A percentile compares a stretch with the other conserved stretches of the same genome.
Conservation (phyloP, 352 stramenopile genomes). For the Hyaloperonospora arabidopsidis region DNA sequence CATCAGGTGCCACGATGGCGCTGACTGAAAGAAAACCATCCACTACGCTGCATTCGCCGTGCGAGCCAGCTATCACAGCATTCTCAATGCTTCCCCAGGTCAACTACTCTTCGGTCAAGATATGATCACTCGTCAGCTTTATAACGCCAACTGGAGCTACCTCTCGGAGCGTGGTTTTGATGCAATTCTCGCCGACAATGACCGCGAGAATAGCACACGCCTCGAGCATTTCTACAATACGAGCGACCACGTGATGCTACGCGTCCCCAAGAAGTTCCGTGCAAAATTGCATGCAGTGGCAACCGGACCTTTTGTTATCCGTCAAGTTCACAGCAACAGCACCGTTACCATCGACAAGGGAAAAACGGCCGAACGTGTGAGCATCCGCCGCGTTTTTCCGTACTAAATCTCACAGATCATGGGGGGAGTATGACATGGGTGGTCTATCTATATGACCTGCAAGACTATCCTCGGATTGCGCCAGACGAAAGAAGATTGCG, state of each 20-base stretch:
- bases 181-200: slow-evolving; percentile 2
- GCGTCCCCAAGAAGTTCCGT: no score
- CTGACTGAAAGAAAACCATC: background rate
- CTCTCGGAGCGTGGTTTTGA: background rate
- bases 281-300: no score
- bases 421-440: background rate
- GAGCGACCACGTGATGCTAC: background rate
- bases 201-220: background rate
- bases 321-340: background rate
- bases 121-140: background rate
- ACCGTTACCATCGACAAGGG: background rate
- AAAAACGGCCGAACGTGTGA: background rate
- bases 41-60: background rate
- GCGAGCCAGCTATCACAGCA: background rate
- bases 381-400: background rate
- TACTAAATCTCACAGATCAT: background rate
- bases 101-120: background rate
- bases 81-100: background rate
- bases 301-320: no score
- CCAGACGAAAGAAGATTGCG: background rate
- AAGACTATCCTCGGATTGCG: background rate
- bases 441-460: background rate
- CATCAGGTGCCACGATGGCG: background rate
- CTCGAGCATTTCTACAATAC: background rate
- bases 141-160: background rate